Conservation (phyloP, 2,329 filamentous ascomycete genomes). For the Colletotrichum graminicola region DNA sequence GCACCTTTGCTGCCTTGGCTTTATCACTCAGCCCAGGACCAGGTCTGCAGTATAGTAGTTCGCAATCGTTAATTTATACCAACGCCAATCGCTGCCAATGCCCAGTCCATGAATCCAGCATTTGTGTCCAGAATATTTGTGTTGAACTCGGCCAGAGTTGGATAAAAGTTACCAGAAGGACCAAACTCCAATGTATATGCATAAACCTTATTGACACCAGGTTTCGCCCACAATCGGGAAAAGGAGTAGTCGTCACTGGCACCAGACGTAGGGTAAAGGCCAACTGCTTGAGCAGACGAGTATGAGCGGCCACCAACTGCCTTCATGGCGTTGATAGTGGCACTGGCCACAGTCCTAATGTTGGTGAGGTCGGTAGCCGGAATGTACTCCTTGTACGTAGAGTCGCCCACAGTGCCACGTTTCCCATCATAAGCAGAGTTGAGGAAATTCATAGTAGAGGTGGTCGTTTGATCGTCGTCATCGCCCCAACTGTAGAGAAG, state of each 20-base stretch:
- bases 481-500: conserved; percentile 65
- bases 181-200: conserved; percentile 56
- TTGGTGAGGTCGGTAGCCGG: conserved; percentile 50
- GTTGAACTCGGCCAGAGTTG: conserved; percentile 53
- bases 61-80: conserved; percentile 4
- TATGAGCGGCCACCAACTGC: conserved; percentile 53
- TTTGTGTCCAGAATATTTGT: conserved; percentile 57
- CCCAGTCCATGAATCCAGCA: conserved; percentile 57
- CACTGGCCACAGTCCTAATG: conserved; percentile 50
- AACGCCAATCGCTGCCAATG: conserved; percentile 50
- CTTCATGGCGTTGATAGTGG: conserved; percentile 51
- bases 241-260: conserved; percentile 55
- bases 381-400: conserved; percentile 54
- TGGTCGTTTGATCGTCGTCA: conserved; percentile 58
- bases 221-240: conserved; percentile 51
- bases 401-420: conserved; percentile 56
- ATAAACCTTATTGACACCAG: conserved; percentile 53
- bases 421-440: conserved; percentile 60
- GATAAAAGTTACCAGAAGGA: conserved; percentile 55
- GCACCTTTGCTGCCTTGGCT: no score
- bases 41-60: not conserved
- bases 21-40: not conserved
- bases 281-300: conserved; percentile 49
- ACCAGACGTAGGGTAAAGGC: conserved; percentile 52
- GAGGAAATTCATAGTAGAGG: conserved; percentile 58